Evolutionary conservation across 1,139 yeast genomes (phyloP), one percentile per base, ranked within the genome.

Genomic region (Candida sp.): DNA sequence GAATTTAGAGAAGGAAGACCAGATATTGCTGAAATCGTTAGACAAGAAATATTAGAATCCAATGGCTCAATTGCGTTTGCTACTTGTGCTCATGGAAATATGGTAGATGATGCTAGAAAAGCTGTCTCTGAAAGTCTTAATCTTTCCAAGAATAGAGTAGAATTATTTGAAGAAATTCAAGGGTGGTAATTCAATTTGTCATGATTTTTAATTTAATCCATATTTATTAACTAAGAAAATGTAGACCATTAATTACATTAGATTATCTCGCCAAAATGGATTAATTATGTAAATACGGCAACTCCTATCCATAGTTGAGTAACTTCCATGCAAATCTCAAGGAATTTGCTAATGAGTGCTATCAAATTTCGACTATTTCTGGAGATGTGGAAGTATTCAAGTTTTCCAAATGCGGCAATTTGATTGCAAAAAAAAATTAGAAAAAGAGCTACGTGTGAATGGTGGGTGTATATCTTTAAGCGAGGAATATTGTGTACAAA

Each of bases 1-100:
- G 63, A 61, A 38, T 65, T 69, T 51, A 50, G 67, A 39, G 66
- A 66, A 30, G 67, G 64, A 9, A 68, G 79, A 46, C 84, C 84
- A 2, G 61, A 71, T 42, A 49, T 80, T 23, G 49, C 54, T 4
- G 53, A 49, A 1, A 45, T 77, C 12, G 65, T 79, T 3, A 49
- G 49, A 5, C 46, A 60, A 4, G 76, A 70, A 39, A 61, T 78
- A 27, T 40, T 53, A 36, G 50, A 58, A 36, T 42, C 61, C 22
- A 45, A 49, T 15, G 73, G 73, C 4, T 55, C 73, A 4, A 53
- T 68, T 46, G 75, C 70, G 0, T 55, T 71, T 47, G 63, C 65
- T 33, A 57, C 74, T 1, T 71, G 77, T 63, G 75, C 75, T 30
- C 76, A 70, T 51, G 65, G 65, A 11, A 49, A 66, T 11, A 66